Evolutionary conservation across 345 rosid genomes (phyloP).

Genomic region (Murraya koenigii): DNA sequence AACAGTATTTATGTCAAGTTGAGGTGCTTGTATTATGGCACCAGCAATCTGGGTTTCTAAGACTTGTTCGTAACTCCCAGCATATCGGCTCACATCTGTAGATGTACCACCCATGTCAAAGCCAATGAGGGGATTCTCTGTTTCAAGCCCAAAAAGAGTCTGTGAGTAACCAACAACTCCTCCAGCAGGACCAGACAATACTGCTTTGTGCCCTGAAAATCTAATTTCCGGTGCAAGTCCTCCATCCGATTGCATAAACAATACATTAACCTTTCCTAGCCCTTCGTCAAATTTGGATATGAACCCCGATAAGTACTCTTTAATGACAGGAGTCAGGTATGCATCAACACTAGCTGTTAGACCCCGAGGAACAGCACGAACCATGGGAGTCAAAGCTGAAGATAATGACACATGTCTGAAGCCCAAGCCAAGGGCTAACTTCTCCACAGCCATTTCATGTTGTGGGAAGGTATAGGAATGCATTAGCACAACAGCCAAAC

Average conservation of each 20-base stretch:
- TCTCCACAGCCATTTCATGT: conserved; percentile 82
- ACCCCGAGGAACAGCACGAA: conserved; percentile 97
- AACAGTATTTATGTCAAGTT: conserved; percentile 93
- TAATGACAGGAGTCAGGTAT: conserved; percentile 86
- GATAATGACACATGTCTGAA: conserved; percentile 90
- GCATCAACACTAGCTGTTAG: conserved; percentile 97
- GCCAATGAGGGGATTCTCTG: conserved; percentile 91
- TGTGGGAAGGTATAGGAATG: conserved; percentile 89
- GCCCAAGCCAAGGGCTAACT: conserved; percentile 74
- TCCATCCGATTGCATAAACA: conserved; percentile 98
- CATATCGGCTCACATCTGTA: conserved; percentile 95
- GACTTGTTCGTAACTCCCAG: conserved; percentile 95
- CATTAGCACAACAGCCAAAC: conserved; percentile 90
- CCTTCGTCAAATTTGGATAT: conserved; percentile 84
- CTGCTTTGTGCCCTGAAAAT: conserved; percentile 97
- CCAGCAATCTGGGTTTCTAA: conserved; percentile 98
- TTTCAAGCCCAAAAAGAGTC: conserved; percentile 86
- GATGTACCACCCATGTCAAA: conserved; percentile 99
- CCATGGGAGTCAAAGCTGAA: conserved; percentile 94
- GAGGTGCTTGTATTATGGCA: conserved; percentile 95
- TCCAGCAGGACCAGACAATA: conserved; percentile 97
- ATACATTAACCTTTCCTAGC: conserved; percentile 69
- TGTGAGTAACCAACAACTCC: conserved; percentile 98
- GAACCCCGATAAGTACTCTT: conserved; percentile 87
- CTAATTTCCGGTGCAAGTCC: conserved; percentile 91